Evolutionary conservation across 2,329 filamentous ascomycete species (phyloP).

Genomic region (Arthrobotrys conoides): DNA sequence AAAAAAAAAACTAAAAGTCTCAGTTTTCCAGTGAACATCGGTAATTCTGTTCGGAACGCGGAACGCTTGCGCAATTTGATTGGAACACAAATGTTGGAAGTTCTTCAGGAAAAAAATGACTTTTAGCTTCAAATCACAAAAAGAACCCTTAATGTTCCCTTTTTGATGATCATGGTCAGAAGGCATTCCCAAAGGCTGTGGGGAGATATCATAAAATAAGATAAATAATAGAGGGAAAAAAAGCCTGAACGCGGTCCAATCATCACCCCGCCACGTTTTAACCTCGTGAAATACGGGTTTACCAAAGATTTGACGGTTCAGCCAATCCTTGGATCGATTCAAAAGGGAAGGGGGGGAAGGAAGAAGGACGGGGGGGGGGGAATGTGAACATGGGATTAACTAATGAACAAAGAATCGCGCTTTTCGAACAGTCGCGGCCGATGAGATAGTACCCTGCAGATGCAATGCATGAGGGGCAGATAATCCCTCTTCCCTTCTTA

Average conservation of each 20-base stretch:
- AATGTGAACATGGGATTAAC: background rate
- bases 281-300: slow-evolving; percentile 33
- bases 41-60: slow-evolving; percentile 20
- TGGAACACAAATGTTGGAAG: background rate
- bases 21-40: slow-evolving; percentile 6
- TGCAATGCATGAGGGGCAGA: slow-evolving; percentile 17
- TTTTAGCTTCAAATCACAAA: slow-evolving; percentile 5
- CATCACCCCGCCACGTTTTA: slow-evolving; percentile 33
- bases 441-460: slow-evolving; percentile 35
- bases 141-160: background rate
- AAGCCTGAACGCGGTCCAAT: slow-evolving; percentile 24
- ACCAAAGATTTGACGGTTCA: slow-evolving; percentile 18
- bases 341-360: background rate
- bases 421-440: slow-evolving; percentile 30
- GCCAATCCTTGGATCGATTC: slow-evolving; percentile 21
- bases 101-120: background rate
- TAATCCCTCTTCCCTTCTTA: slow-evolving; percentile 12
- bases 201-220: background rate
- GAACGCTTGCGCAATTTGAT: slow-evolving; percentile 22
- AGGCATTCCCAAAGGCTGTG: slow-evolving; percentile 27
- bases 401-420: slow-evolving; percentile 24
- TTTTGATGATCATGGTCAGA: slow-evolving; percentile 3
- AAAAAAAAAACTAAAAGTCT: slow-evolving; percentile 6
- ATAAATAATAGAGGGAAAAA: background rate
- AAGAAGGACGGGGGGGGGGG: background rate